phyloP scores from a whole-genome alignment of 345 rosid species.

The Citrus maxima region DNA sequence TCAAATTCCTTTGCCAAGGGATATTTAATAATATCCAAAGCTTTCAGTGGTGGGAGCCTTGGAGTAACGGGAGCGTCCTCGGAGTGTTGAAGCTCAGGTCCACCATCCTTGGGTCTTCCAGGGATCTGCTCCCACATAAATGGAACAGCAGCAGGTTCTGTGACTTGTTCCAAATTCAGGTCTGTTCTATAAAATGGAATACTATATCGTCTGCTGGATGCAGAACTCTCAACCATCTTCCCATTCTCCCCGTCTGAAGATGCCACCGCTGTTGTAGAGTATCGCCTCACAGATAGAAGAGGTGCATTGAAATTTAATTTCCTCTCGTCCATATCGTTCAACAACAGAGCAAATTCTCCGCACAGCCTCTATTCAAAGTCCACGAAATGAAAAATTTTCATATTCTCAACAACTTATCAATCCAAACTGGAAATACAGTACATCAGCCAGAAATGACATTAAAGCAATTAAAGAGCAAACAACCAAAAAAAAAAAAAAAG shows the following conservation, averaged over 20 bases:
- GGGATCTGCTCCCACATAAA: constrained; percentile 87
- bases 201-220: constrained; percentile 20
- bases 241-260: constrained; percentile 31
- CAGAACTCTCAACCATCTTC: constrained; percentile 25
- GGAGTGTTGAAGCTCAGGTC: constrained; percentile 8
- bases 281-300: constrained; percentile 77
- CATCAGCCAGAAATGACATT: not conserved
- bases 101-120: constrained; percentile 51
- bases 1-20: constrained; percentile 23
- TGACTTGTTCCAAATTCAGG: constrained; percentile 51
- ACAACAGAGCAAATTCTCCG: not conserved
- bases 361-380: constrained; percentile 1
- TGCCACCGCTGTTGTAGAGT: constrained; percentile 24
- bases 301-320: constrained; percentile 74
- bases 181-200: constrained; percentile 29
- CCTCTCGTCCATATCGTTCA: constrained; percentile 57
- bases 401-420: not conserved
- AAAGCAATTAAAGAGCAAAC: not conserved
- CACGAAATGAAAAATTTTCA: constrained; percentile 5
- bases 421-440: not conserved
- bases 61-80: constrained; percentile 31
- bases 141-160: constrained; percentile 79
- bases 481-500: not conserved
- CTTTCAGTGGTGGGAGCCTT: constrained; percentile 40
- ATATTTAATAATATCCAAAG: constrained; percentile 25